Percentiles rank a stretch among this genome's conserved stretches.
phyloP scores from a whole-genome alignment of 202 grass and related monocot species.

The Zoysia matrella region DNA sequence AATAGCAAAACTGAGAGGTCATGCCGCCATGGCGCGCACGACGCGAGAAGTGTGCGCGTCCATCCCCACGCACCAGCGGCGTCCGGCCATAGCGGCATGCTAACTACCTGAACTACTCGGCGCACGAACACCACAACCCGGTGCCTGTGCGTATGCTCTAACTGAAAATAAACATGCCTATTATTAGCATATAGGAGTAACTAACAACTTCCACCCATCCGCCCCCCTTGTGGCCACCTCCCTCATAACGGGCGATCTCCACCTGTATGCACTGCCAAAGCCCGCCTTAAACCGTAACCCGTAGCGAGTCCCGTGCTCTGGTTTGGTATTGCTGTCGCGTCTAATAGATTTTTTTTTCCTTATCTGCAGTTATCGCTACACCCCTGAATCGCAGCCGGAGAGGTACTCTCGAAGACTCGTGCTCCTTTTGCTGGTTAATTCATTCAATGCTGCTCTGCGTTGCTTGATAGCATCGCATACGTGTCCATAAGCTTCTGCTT shows the following conservation, averaged over 20 bases:
- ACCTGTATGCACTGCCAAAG: slow-evolving; percentile 52
- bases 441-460: background rate
- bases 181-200: too few relatives aligned
- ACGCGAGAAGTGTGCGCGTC: too few relatives aligned
- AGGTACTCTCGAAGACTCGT: slow-evolving; percentile 44
- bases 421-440: background rate
- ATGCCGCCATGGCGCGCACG: too few relatives aligned
- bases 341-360: background rate
- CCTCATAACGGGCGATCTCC: slow-evolving; percentile 79
- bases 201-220: slow-evolving; percentile 78
- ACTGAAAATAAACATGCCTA: too few relatives aligned
- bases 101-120: too few relatives aligned
- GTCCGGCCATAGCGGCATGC: too few relatives aligned
- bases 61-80: too few relatives aligned
- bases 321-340: background rate
- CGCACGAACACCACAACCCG: too few relatives aligned
- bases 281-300: slow-evolving; percentile 9
- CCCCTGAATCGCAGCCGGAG: slow-evolving; percentile 58
- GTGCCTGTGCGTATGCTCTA: too few relatives aligned
- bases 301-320: background rate
- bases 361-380: slow-evolving; percentile 67
- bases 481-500: slow-evolving; percentile 14
- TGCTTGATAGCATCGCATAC: background rate
- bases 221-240: slow-evolving; percentile 68
- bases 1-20: too few relatives aligned